Evolutionary conservation across 306 rosid genomes (phyloP).

Genomic region (Vigna nakashimae): DNA sequence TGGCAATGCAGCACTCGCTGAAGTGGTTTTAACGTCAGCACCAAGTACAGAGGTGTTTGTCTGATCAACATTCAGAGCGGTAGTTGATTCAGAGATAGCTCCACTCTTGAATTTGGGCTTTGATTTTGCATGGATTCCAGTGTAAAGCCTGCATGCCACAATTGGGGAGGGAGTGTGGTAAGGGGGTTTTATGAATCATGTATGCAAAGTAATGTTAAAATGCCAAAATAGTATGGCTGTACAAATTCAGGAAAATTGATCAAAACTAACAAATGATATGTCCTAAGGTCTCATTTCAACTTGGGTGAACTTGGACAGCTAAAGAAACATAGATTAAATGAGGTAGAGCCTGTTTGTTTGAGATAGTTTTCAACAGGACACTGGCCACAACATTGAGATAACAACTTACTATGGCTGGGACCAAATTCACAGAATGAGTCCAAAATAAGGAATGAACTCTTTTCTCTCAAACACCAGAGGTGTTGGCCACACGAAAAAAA

Average conservation of each 20-base stretch:
- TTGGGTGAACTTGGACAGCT: background rate
- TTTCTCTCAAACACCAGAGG: background rate
- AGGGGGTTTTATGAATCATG: background rate
- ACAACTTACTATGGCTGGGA: background rate
- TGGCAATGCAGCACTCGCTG: slow-evolving; percentile 60
- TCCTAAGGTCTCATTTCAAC: background rate
- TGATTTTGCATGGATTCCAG: slow-evolving; percentile 96
- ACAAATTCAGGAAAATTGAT: slow-evolving; percentile 1
- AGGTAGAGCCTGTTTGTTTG: background rate
- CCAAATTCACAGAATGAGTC: background rate
- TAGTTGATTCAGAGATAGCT: slow-evolving; percentile 93
- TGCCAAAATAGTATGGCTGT: background rate
- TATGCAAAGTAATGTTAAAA: background rate
- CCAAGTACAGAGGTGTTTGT: slow-evolving; percentile 61
- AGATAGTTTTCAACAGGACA: background rate
- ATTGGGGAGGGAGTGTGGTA: background rate
- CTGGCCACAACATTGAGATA: background rate
- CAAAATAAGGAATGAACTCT: background rate
- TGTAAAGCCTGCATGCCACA: slow-evolving; percentile 74
- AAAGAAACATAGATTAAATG: background rate
- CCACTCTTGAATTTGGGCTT: slow-evolving; percentile 88
- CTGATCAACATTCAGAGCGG: slow-evolving; percentile 89
- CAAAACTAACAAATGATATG: background rate
- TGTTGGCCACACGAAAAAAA: background rate
- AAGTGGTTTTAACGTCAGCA: slow-evolving; percentile 66